Evolutionary conservation across 2,329 filamentous ascomycete genomes (phyloP), one percentile per base, ranked within the genome.

Genomic region (Fusarium sp.): DNA sequence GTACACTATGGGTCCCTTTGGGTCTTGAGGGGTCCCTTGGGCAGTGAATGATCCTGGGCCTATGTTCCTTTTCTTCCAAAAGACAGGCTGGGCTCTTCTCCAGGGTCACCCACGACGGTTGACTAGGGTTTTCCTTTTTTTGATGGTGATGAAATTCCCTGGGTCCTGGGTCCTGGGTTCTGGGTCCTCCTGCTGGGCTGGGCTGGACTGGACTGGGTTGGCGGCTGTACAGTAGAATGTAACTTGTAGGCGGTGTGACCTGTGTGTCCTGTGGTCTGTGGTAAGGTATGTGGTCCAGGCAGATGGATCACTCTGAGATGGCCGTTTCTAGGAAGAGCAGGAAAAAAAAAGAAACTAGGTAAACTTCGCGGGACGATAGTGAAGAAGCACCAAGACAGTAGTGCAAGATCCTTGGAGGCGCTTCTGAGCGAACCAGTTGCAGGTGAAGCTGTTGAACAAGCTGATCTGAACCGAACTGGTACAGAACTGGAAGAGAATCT

Each of bases 201-300:
- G 51, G 72, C 70, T 68, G 73, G 74, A 20, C 51, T 55, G 32
- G 51, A 38, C 51, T 55, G 18, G 51, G 51, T n/a, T 39, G 51
- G 35, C 51, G 36, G 51, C 51, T 41, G 51, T 30, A 55, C 24
- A 41, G 36, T 55, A 55, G 51, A 42, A 55, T 42, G 51, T 41
- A 55, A 54, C 50, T 71, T 78, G 65, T 75, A 77, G 77, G 77
- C 78, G 78, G 78, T 79, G 78, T 79, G 77, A 75, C 76, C 73
- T 67, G 66, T 68, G 38, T 62, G 59, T 20, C 24, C 50, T 62
- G 38, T 42, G 59, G 59, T 44, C 50, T 79, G 77, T 77, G 77
- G 72, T 75, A 68, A 63, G 48, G 30, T 72, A 51, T 51, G 71
- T 68, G 75, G 66, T 59, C 68, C 74, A 72, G 75, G 66, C 58